Percentiles rank a stretch among this genome's conserved stretches.
Evolutionary conservation across 257 asterid species (phyloP).

Genomic region (Penstemon barbatus): DNA sequence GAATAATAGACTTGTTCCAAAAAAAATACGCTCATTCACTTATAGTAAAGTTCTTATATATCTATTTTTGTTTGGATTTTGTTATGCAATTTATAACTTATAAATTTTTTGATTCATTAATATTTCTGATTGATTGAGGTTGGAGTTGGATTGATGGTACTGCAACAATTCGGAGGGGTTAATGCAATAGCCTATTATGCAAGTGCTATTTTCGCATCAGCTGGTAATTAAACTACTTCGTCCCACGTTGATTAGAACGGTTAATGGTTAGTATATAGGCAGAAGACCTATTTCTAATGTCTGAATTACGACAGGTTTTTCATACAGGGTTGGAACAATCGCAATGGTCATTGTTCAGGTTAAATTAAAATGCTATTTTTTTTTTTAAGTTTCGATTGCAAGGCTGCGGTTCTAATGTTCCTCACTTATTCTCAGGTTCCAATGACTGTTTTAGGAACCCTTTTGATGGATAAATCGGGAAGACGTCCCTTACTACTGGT

Average conservation of each 20-base stretch:
- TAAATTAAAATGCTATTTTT: slow-evolving; percentile 3
- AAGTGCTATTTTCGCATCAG: slow-evolving; percentile 77
- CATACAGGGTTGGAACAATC: slow-evolving; percentile 66
- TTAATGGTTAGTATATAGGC: not conserved
- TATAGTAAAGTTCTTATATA: slow-evolving; percentile 46
- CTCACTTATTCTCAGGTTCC: slow-evolving; percentile 64
- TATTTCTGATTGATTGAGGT: slow-evolving; percentile 45
- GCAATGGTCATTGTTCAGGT: slow-evolving; percentile 91
- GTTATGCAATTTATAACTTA: not conserved
- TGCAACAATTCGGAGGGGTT: slow-evolving; percentile 88
- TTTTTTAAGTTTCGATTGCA: not conserved
- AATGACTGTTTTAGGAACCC: slow-evolving; percentile 64
- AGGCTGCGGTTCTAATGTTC: not conserved
- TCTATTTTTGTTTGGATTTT: not conserved
- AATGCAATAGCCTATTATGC: slow-evolving; percentile 89
- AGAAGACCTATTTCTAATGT: slow-evolving; percentile 13
- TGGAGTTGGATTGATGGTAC: slow-evolving; percentile 91
- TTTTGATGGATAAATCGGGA: slow-evolving; percentile 84
- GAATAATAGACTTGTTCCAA: slow-evolving; percentile 71
- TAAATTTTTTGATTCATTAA: not conserved
- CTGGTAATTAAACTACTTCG: slow-evolving; percentile 48
- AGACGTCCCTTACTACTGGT: slow-evolving; percentile 78
- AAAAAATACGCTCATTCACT: slow-evolving; percentile 75
- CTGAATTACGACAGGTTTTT: slow-evolving; percentile 53
- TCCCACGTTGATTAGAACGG: not conserved